These are phyloP conservation scores for Panicum miliaceum DNA, from an alignment of 176 grass and related monocot species.

Conservation along the genomic window DNA sequence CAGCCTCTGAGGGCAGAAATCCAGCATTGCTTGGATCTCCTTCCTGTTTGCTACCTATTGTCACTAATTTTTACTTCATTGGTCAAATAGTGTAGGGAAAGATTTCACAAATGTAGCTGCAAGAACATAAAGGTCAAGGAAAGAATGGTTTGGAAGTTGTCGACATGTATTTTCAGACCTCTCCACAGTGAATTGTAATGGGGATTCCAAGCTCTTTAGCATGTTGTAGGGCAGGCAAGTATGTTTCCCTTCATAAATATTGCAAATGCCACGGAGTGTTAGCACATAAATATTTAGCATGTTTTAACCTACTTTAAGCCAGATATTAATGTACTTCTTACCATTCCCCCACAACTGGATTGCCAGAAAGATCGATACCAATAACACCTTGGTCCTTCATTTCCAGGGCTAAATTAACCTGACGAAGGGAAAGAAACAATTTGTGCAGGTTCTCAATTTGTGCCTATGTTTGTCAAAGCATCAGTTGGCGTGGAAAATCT, in stretches of 20 bases:
- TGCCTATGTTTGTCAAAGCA: slow-evolving; percentile 24
- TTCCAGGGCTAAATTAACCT: slow-evolving; percentile 95
- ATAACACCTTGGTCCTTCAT: slow-evolving; percentile 86
- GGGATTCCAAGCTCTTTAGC: slow-evolving; percentile 83
- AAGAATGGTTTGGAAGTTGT: slow-evolving; percentile 12
- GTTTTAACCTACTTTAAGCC: slow-evolving; percentile 13
- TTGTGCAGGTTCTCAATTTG: background rate
- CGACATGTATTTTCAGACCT: slow-evolving; percentile 51
- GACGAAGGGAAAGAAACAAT: slow-evolving; percentile 13
- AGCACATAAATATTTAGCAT: slow-evolving; percentile 27
- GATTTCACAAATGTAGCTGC: slow-evolving; percentile 8
- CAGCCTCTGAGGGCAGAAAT: slow-evolving; percentile 77
- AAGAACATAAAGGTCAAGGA: slow-evolving; percentile 18
- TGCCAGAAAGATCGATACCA: slow-evolving; percentile 93
- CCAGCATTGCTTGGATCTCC: slow-evolving; percentile 81
- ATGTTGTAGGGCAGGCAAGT: slow-evolving; percentile 77
- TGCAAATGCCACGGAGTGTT: background rate
- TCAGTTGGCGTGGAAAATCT: slow-evolving; percentile 20
- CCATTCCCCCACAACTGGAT: slow-evolving; percentile 93
- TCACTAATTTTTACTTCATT: slow-evolving; percentile 52
- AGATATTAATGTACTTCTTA: slow-evolving; percentile 40
- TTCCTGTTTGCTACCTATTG: slow-evolving; percentile 80
- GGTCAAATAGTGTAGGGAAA: slow-evolving; percentile 37
- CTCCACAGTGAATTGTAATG: slow-evolving; percentile 88
- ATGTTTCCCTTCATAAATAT: slow-evolving; percentile 72